Conservation (phyloP, 108 stramenopile genomes). For the Cyclostephanos invisitatus region DNA sequence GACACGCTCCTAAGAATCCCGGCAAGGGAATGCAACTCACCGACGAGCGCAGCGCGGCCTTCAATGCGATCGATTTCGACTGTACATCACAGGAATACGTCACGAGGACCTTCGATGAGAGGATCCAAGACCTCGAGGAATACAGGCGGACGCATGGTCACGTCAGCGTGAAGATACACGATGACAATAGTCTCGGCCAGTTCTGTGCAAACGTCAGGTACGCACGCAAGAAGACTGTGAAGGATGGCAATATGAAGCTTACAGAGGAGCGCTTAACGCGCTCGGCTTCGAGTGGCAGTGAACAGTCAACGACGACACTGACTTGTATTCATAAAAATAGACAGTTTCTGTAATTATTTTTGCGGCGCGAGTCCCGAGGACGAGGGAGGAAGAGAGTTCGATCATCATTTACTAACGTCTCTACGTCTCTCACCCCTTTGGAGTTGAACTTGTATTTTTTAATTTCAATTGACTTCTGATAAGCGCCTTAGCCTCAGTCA, state of each 20-base stretch:
- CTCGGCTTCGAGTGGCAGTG: slow-evolving; percentile 14
- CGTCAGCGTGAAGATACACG: slow-evolving; percentile 4
- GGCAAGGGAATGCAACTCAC: neutral
- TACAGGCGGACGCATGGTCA: neutral
- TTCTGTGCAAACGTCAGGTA: slow-evolving; percentile 3
- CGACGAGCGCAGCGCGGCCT: neutral
- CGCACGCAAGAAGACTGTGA: neutral
- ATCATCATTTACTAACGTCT: no score
- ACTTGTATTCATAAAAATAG: no score
- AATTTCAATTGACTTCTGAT: no score
- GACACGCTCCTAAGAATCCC: neutral
- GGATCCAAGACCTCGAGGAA: neutral
- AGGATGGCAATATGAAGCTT: slow-evolving; percentile 5
- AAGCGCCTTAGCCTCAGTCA: no score
- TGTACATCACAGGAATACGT: neutral
- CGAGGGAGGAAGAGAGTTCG: no score
- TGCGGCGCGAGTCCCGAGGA: no score
- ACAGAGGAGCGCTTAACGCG: slow-evolving; percentile 13
- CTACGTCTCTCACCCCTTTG: no score
- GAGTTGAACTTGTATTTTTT: no score
- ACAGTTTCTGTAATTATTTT: no score
- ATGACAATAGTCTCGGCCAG: slow-evolving; percentile 9
- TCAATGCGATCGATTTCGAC: neutral
- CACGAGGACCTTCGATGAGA: neutral
- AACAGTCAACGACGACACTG: neutral